phyloP scores from a whole-genome alignment of 257 asterid genomes.

The Echium plantagineum region DNA sequence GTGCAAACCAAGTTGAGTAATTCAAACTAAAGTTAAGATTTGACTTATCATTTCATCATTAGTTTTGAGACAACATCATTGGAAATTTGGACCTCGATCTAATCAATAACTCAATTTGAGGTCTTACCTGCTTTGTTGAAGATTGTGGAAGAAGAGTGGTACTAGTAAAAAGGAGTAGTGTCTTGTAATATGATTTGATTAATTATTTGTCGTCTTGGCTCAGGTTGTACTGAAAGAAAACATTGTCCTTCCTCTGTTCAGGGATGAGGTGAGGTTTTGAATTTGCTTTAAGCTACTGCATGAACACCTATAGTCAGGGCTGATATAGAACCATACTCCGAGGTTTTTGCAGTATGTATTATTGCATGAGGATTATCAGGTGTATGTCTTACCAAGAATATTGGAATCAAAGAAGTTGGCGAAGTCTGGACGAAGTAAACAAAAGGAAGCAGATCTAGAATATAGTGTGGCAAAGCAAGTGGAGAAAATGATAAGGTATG shows the following conservation, averaged over 20 bases:
- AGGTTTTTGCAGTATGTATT: constrained; percentile 51
- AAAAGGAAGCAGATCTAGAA: constrained; percentile 97
- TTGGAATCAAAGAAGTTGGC: constrained; percentile 97
- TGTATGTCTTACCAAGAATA: constrained; percentile 76
- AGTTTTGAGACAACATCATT: neutral
- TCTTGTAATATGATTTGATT: neutral
- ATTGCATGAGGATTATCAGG: constrained; percentile 91
- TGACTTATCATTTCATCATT: no score
- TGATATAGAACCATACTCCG: constrained; percentile 10
- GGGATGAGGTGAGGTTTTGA: constrained; percentile 71
- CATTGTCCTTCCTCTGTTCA: constrained; percentile 68
- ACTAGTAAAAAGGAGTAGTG: neutral
- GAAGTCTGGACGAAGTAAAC: constrained; percentile 88
- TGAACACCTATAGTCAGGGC: constrained; percentile 1
- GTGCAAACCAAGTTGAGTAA: neutral
- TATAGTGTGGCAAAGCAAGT: constrained; percentile 99
- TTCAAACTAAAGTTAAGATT: no score
- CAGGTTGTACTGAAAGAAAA: constrained; percentile 97
- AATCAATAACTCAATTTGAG: no score
- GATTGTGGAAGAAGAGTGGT: neutral
- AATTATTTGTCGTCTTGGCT: constrained; percentile 18
- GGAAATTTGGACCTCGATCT: no score
- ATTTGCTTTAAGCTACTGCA: constrained; percentile 12
- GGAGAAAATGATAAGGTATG: constrained; percentile 98
- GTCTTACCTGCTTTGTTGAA: neutral